A percentile compares a stretch with the other conserved stretches of the same genome.
These are phyloP conservation scores for Leonotis leonurus DNA, from an alignment of 257 asterid genomes.

Conservation along the genomic window DNA sequence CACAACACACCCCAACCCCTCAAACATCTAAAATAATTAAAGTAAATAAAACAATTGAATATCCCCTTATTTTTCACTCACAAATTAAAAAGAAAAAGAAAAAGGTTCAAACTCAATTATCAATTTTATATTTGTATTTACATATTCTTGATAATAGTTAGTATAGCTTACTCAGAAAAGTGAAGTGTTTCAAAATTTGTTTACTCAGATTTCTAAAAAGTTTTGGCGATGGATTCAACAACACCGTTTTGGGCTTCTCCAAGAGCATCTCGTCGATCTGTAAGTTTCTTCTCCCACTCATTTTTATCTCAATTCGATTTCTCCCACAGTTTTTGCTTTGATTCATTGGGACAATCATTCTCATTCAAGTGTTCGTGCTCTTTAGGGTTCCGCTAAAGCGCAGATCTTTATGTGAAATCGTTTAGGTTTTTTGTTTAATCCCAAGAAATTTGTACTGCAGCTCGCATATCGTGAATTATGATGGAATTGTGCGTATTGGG, in stretches of 20 bases:
- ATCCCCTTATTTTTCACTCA: not conserved
- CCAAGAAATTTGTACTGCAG: constrained; percentile 8
- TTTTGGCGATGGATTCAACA: constrained; percentile 36
- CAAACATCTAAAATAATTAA: not conserved
- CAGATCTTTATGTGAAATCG: constrained; percentile 35
- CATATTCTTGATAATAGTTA: constrained; percentile 14
- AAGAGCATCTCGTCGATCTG: constrained; percentile 39
- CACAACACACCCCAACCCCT: not conserved
- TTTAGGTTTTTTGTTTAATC: constrained; percentile 23
- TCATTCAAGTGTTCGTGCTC: constrained; percentile 21
- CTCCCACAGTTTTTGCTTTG: constrained; percentile 8
- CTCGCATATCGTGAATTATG: constrained; percentile 12
- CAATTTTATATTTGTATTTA: not conserved
- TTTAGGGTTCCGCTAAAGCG: constrained; percentile 45
- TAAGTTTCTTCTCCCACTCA: constrained; percentile 28
- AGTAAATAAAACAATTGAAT: not conserved
- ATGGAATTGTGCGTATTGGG: constrained; percentile 15
- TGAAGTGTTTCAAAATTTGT: constrained; percentile 23
- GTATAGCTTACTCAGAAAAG: constrained; percentile 22
- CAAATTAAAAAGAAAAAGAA: not conserved
- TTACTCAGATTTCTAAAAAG: constrained; percentile 20
- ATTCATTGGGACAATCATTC: constrained; percentile 21
- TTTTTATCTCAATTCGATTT: not conserved
- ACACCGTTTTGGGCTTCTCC: constrained; percentile 22
- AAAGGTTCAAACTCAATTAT: constrained; percentile 2